Evolutionary conservation across 352 stramenopile species (phyloP), one percentile per base, ranked within the genome.

Genomic region (Pythium phragmitis): DNA sequence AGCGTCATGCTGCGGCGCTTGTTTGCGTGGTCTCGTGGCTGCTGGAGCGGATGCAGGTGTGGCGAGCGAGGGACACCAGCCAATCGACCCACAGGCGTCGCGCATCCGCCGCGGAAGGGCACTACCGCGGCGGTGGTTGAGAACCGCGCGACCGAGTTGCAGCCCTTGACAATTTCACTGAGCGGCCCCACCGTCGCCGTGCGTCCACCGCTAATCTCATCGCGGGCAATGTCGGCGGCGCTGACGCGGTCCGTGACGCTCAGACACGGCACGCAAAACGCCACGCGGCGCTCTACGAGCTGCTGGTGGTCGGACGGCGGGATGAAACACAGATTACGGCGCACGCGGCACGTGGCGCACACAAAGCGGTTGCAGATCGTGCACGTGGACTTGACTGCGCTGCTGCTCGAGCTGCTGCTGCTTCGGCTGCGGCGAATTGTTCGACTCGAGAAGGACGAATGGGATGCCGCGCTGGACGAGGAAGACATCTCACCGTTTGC

Each of bases 261-360:
- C 33, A 70, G 57, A 21, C 64, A 70, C 42, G 64, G 64, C 26
- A 70, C 64, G 17, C 64, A 70, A 45, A 70, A 57, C 23, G 50
- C 51, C 30, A 49, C 50, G 13, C 64, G 50, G 7, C 49, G 57
- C 46, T 63, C 57, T 16, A 66, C 51, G 13, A 70, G 57, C n/a
- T 56, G 52, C n/a, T 56, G 52, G 30, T 45, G 42, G 19, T 62
- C 64, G 0, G 43, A n/a, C 34, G 26, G n/a, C 1, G 49, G 17
- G 12, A 70, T 43, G 19, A 30, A 56, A 36, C 57, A 66, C 16
- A 70, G 51, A 2, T 70, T 57, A 2, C 64, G 64, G 3, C 55
- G 57, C 43, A 70, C 64, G 52, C 64, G 64, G 52, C 64, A 70
- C 11, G 37, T 63, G 7, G 49, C n/a, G 28, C 64, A 70, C 42